phyloP scores from a whole-genome alignment of 805 yeast genomes.

The Candida quercuum region DNA sequence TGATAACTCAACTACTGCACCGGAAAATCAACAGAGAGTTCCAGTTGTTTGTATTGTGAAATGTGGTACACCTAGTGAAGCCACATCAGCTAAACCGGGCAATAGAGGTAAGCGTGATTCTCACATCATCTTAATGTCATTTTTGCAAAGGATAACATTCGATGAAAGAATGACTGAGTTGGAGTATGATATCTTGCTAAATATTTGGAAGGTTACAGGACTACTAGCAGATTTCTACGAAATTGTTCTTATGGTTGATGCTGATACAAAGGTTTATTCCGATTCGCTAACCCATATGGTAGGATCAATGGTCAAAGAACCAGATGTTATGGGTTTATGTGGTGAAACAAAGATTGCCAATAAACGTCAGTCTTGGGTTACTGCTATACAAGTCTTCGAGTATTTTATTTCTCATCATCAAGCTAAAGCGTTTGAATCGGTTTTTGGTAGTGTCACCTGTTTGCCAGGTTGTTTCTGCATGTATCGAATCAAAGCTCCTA shows the following conservation, averaged over 20 bases:
- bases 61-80: conserved; percentile 84
- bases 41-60: conserved; percentile 78
- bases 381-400: conserved; percentile 90
- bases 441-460: conserved; percentile 92
- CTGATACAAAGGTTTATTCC: conserved; percentile 85
- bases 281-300: conserved; percentile 87
- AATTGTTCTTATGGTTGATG: conserved; percentile 86
- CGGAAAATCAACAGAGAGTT: conserved; percentile 78
- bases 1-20: conserved; percentile 67
- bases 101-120: conserved; percentile 96
- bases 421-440: conserved; percentile 92
- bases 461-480: conserved; percentile 93
- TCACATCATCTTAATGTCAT: conserved; percentile 85
- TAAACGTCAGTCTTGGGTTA: conserved; percentile 80
- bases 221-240: conserved; percentile 81
- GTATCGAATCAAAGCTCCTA: conserved; percentile 88
- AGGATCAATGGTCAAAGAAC: conserved; percentile 85
- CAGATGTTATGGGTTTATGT: conserved; percentile 85
- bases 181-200: conserved; percentile 70
- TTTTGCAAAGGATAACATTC: conserved; percentile 79
- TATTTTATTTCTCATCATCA: conserved; percentile 93
- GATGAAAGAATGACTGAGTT: conserved; percentile 93
- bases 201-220: conserved; percentile 81
- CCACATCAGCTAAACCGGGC: conserved; percentile 71
- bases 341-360: conserved; percentile 93